phyloP scores from a whole-genome alignment of 176 grass and related monocot species.

The Triticum turgidum region DNA sequence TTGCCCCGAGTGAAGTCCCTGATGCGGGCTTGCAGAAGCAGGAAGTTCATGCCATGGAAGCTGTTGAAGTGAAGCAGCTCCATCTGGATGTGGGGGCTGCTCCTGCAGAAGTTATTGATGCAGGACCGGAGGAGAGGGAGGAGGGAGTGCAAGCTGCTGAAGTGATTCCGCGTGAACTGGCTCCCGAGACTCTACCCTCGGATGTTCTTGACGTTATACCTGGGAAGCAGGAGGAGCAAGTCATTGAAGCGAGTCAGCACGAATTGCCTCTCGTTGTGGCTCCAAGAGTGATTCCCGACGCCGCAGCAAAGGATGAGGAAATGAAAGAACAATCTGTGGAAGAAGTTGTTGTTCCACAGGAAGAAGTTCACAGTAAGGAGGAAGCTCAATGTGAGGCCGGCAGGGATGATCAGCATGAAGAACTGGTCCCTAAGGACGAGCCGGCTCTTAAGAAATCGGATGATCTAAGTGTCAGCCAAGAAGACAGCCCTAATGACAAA shows the following conservation, averaged over 20 bases:
- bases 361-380: conserved; percentile 23
- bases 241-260: not conserved
- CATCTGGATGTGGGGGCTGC: not conserved
- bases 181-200: conserved; percentile 18
- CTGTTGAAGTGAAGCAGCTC: not conserved
- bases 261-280: conserved; percentile 17
- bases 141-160: conserved; percentile 20
- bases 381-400: conserved; percentile 26
- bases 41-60: not conserved
- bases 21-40: conserved; percentile 4
- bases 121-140: conserved; percentile 1
- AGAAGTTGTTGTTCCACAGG: not conserved
- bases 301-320: conserved; percentile 5
- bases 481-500: conserved; percentile 21
- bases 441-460: not conserved
- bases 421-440: conserved; percentile 9
- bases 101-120: conserved; percentile 13
- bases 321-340: not conserved
- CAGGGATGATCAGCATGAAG: conserved; percentile 14
- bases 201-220: not conserved
- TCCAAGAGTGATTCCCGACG: conserved; percentile 14
- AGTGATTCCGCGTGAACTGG: conserved; percentile 14
- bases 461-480: conserved; percentile 11
- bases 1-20: not conserved
- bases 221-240: conserved; percentile 6